Base-by-base conservation (phyloP, 2,329 filamentous ascomycete genomes). In the Geosmithia morbida region DNA sequence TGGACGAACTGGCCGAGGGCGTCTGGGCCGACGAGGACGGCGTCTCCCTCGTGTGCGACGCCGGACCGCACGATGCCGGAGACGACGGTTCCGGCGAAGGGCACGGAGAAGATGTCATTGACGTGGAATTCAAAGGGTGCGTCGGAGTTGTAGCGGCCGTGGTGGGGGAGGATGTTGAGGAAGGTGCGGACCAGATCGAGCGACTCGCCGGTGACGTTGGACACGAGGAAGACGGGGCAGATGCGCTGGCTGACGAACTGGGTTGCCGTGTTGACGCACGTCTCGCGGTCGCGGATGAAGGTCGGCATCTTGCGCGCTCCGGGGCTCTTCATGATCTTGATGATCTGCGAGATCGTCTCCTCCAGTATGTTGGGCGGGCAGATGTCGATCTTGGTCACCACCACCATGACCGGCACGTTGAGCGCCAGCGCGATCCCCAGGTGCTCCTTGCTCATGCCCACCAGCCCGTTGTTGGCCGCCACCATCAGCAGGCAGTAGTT, bases 401-500 rank as follows among this genome's bases (percentile, higher is more conserved):
- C 83, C 3, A 97, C 89, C 87, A 98, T 94, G 55, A 98, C 87
- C 0, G 92, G 92, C 11, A 98, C 90, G 58, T 97, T 97, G 46
- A 98, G 71, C 1, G 92, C 89, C 30, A 97, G 70, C 0, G 92
- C 90, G 53, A 98, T 95, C 16, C 92, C 92, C 3, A 98, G 70
- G 63, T 98, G 92, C 68, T 98, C 92, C 72, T 94, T 94, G 65
- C 87, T 94, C 92, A 97, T 98, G 18, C 92, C 92, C 44, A 97
- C 86, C 43, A 98, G 71, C 3, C 92, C 92, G 59, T 98, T 97
- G 58, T 98, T 98, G 17, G 92, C 92, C 13, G 92, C 92, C 0
- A 98, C 92, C 92, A 98, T 98, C 44, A 98, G 77, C 26, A 98
- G 68, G 61, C 92, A 97, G 69, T 97, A 98, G 59, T 97, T 95